Evolutionary conservation across 345 rosid species (phyloP), one percentile per base, ranked within the genome.

Genomic region (Garcia nutans): DNA sequence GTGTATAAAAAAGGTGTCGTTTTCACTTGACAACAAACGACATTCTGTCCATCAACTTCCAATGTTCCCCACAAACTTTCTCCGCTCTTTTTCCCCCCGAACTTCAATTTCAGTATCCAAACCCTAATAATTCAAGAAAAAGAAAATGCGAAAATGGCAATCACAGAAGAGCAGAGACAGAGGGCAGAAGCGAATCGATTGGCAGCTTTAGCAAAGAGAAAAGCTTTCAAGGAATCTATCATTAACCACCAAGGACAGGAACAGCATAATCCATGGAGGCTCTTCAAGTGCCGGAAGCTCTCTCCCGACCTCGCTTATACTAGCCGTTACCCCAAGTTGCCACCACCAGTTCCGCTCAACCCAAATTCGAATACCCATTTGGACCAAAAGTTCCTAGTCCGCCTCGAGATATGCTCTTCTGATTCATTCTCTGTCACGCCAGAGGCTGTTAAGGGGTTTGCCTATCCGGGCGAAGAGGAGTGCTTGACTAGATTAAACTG

Each of bases 331-430:
- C 66, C 80, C 57, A 82, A 82, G 41, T 72, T 79, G 33, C 41
- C 41, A 37, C 6, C 41, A 37, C 41, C 6, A 37, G 41, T 5
- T 37, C 41, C 5, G 41, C 6, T 37, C 41, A 37, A 37, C 7
- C 41, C 41, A 37, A 77, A 65, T 63, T 78, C 71, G 45, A 78
- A 12, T 10, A 73, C 77, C 19, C 83, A 37, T 3, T 69, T 75
- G 37, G 68, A 81, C 31, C 86, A 82, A 54, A 89, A 83, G 47
- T 93, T 93, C 83, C 82, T 76, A 54, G 94, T 83, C 79, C 84
- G 89, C 81, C 91, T 95, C 63, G 99, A 95, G 87, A 89, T 95
- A 31, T 90, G 90, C 86, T 89, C 97, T 26, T 91, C 96, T 37
- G 94, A 95, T 79, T 90, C 94, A 70, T 95, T 95, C 81, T 86